Conservation (phyloP, 345 rosid species). For the Dovyalis caffra region DNA sequence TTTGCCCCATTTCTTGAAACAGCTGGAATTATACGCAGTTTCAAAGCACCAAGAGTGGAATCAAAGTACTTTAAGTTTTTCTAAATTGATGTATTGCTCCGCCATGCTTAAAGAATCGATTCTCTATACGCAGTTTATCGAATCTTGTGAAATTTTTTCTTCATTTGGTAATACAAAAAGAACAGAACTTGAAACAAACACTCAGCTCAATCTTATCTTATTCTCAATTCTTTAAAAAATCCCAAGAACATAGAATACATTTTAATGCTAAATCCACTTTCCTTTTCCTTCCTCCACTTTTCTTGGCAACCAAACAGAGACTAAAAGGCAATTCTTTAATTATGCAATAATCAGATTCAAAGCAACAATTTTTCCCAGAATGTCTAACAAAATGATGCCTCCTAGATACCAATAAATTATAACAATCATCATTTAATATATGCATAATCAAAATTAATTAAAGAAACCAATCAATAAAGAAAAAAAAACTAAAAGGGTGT, state of each 20-base stretch:
- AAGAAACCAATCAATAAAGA: not conserved
- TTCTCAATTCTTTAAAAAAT: not conserved
- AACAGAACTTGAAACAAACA: not conserved
- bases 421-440: not conserved
- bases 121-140: not conserved
- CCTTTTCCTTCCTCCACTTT: not conserved
- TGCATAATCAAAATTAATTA: not conserved
- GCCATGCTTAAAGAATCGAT: not conserved
- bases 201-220: not conserved
- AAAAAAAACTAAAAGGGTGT: not conserved
- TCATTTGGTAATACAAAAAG: not conserved
- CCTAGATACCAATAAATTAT: not conserved
- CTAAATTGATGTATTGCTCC: not conserved
- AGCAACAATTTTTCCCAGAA: not conserved
- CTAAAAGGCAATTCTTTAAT: not conserved
- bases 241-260: not conserved
- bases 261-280: not conserved
- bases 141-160: not conserved
- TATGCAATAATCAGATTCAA: not conserved
- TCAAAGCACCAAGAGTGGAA: not conserved
- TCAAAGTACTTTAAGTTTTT: not conserved
- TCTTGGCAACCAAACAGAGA: not conserved
- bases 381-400: not conserved
- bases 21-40: not conserved
- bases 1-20: not conserved